Base-by-base conservation (phyloP, 2,329 filamentous ascomycete genomes). In the Ceratocystiopsis sp. region DNA sequence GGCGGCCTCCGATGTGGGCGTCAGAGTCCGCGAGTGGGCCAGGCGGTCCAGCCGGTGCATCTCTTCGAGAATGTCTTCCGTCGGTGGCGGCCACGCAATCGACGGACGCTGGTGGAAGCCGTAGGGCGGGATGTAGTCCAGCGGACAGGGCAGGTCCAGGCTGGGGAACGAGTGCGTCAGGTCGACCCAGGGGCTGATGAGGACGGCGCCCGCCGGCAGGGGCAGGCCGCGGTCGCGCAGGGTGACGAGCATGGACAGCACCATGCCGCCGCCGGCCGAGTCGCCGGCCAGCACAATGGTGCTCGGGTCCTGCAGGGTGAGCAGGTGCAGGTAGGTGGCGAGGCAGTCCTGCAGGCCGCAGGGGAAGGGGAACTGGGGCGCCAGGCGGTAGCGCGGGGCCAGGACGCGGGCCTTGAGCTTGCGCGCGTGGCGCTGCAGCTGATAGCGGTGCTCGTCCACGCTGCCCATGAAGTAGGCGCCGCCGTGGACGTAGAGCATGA, bases 121-220 rank as follows among this genome's bases (percentile, higher is more conserved):
- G 51, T 80, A 71, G 1, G 78, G 63, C 5, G 91, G 91, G 33
- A 98, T 89, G 53, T 95, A 96, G 57, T 98, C 91, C 41, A 84
- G 61, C 1, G 75, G 73, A 41, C 74, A 77, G 36, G 85, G 75
- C 6, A 68, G 73, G 2, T 75, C 71, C n/a, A 94, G 72, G 50
- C 87, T 95, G 0, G 91, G 91, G 50, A 96, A 96, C 0, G 87
- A 95, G 57, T 96, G 89, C 0, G 85, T 93, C 42, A 96, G 64
- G 57, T 98, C 91, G 10, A 89, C 86, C 91, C 91, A 98, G 1
- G 91, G 91, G 41, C 85, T 94, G 42, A 96, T 83, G 36, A 96
- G 66, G 38, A 96, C 78, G 5, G 82, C 87, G 2, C 91, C 91
- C 2, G 91, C 87, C 1, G 91, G 91, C 21, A 95, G 60, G 7